Evolutionary conservation across 2,329 filamentous ascomycete species (phyloP).

Genomic region (Fusarium globosum): DNA sequence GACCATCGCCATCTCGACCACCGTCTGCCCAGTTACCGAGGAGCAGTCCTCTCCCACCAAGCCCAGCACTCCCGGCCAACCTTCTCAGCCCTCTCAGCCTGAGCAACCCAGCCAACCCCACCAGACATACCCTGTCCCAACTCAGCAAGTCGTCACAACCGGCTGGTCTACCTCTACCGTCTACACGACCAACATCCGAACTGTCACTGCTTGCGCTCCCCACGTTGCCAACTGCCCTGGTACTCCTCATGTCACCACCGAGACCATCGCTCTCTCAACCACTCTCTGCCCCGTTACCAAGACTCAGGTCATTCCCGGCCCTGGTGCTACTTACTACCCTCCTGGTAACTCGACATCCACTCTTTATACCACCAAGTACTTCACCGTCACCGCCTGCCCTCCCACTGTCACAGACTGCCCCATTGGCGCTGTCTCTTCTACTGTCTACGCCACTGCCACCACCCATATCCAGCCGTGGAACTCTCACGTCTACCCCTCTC

Average conservation of each 20-base stretch:
- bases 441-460: conserved; percentile 29
- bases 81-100: neutral
- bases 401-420: conserved; percentile 17
- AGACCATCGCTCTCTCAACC: conserved; percentile 22
- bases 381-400: conserved; percentile 26
- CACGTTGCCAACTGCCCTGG: conserved; percentile 6
- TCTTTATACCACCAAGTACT: conserved; percentile 35
- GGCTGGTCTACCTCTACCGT: conserved; percentile 25
- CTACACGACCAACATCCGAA: conserved; percentile 36
- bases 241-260: conserved; percentile 11
- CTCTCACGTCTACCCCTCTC: neutral
- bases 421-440: conserved; percentile 8
- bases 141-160: neutral
- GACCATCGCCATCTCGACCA: conserved; percentile 34
- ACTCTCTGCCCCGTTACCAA: conserved; percentile 34
- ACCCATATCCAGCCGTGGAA: conserved; percentile 18
- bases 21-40: conserved; percentile 28
- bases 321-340: conserved; percentile 1
- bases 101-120: neutral
- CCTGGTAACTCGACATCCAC: conserved; percentile 23
- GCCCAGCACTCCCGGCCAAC: neutral
- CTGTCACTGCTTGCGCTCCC: conserved; percentile 30
- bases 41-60: conserved; percentile 8
- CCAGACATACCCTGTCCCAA: neutral
- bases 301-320: conserved; percentile 9